Conservation (phyloP, 768 basidiomycete genomes). For the Cystofilobasidium ferigula region DNA sequence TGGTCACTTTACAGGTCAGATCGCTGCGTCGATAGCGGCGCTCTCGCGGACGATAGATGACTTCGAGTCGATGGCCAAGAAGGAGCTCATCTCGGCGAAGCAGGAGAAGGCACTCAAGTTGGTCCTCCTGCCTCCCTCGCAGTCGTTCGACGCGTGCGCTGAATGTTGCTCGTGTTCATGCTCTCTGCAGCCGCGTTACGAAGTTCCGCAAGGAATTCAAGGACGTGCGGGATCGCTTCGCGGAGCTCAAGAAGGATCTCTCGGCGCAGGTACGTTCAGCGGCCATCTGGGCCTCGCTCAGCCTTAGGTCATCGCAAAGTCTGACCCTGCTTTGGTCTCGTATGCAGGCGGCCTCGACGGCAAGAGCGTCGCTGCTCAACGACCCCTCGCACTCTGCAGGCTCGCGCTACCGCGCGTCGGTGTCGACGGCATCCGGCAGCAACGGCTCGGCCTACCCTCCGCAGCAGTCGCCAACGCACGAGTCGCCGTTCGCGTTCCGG, state of each 20-base stretch:
- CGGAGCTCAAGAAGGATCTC: slow-evolving; percentile 50
- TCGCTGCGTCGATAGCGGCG: slow-evolving; percentile 90
- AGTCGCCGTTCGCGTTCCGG: slow-evolving; percentile 65
- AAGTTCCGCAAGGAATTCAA: slow-evolving; percentile 80
- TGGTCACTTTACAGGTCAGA: slow-evolving; percentile 59
- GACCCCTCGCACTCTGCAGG: slow-evolving; percentile 54
- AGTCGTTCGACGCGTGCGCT: neutral
- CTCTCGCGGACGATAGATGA: slow-evolving; percentile 92
- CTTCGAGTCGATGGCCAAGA: slow-evolving; percentile 89
- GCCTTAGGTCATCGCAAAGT: too few species aligned
- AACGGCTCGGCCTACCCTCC: slow-evolving; percentile 29
- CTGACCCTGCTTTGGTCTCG: neutral
- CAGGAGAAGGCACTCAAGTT: slow-evolving; percentile 73
- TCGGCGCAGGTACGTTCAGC: slow-evolving; percentile 31
- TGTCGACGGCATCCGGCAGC: slow-evolving; percentile 13
- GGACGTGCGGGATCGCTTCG: slow-evolving; percentile 73
- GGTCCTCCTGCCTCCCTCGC: slow-evolving; percentile 45
- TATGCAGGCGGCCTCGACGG: slow-evolving; percentile 49
- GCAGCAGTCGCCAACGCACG: slow-evolving; percentile 48
- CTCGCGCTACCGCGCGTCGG: slow-evolving; percentile 31
- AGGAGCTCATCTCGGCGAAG: slow-evolving; percentile 92
- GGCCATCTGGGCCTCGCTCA: slow-evolving; percentile 42
- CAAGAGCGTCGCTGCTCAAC: slow-evolving; percentile 57
- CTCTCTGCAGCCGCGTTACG: slow-evolving; percentile 61
- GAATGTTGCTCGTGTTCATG: neutral